phyloP scores from a whole-genome alignment of 2,329 filamentous ascomycete genomes.

The Colletotrichum godetiae region DNA sequence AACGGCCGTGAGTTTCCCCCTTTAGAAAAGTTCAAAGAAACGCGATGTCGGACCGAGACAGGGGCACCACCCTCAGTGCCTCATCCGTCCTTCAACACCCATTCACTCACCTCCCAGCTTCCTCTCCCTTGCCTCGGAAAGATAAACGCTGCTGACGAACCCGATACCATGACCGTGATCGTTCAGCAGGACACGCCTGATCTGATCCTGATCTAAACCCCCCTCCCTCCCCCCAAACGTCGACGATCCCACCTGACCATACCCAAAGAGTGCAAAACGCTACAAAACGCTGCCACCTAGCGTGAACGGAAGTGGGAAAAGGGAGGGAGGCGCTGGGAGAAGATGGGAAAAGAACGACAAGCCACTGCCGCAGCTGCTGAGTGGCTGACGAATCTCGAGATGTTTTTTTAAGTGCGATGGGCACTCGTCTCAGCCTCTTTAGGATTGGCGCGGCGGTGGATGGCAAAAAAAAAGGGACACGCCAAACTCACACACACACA shows the following conservation, averaged over 20 bases:
- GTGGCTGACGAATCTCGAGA: constrained; percentile 1
- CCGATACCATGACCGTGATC: not conserved
- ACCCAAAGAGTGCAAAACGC: not conserved
- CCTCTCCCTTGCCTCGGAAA: not conserved
- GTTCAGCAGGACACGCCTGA: not conserved
- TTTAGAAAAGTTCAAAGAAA: not conserved
- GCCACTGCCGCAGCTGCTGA: constrained; percentile 31
- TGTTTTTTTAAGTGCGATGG: not conserved
- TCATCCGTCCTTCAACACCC: not conserved
- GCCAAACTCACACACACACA: not conserved
- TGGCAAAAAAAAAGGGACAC: not conserved
- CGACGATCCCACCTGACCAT: not conserved
- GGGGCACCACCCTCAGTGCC: not conserved
- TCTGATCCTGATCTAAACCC: not conserved
- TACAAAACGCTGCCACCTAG: not conserved
- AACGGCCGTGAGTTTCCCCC: not conserved
- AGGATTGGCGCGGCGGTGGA: constrained; percentile 21
- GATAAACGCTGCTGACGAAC: not conserved
- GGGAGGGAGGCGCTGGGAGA: not conserved
- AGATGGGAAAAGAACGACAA: not conserved
- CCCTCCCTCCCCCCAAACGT: not conserved
- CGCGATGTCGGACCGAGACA: constrained; percentile 11
- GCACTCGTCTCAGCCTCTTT: constrained; percentile 11
- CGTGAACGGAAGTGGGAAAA: not conserved
- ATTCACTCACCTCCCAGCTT: not conserved